Conservation (phyloP, 495 filamentous ascomycete species). For the Trichocladium antarcticum region DNA sequence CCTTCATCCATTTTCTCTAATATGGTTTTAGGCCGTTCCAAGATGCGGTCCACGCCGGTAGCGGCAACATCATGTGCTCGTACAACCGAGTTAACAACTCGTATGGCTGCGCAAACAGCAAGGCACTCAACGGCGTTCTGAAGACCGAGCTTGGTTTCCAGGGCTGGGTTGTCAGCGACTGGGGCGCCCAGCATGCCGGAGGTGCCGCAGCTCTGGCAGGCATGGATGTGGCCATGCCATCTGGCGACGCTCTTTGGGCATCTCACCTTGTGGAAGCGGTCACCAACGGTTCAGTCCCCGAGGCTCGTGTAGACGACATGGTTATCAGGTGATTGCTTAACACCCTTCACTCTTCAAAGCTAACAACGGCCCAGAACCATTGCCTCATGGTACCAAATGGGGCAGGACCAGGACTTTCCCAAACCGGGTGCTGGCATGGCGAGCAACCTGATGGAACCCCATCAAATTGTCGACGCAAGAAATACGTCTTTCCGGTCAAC, state of each 20-base stretch:
- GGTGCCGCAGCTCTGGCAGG: slow-evolving; percentile 44
- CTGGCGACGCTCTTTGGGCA: slow-evolving; percentile 35
- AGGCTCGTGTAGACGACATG: slow-evolving; percentile 44
- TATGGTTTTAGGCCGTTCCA: slow-evolving; percentile 44
- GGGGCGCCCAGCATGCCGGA: slow-evolving; percentile 50
- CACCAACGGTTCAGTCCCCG: slow-evolving; percentile 38
- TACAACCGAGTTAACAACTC: slow-evolving; percentile 58
- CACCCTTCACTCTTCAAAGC: not conserved
- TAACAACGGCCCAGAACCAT: slow-evolving; percentile 38
- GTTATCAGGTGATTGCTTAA: slow-evolving; percentile 27
- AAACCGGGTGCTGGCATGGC: slow-evolving; percentile 35
- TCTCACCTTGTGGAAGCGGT: slow-evolving; percentile 35
- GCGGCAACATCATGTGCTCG: slow-evolving; percentile 56
- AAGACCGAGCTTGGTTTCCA: slow-evolving; percentile 52
- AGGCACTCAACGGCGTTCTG: slow-evolving; percentile 49
- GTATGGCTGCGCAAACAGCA: slow-evolving; percentile 53
- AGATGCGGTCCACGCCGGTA: slow-evolving; percentile 51
- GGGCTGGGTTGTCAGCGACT: slow-evolving; percentile 56
- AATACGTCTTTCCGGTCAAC: slow-evolving; percentile 32
- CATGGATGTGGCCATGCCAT: slow-evolving; percentile 52
- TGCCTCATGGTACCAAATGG: slow-evolving; percentile 46
- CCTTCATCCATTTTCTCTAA: slow-evolving; percentile 23
- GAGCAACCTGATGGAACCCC: slow-evolving; percentile 41
- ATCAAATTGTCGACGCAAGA: slow-evolving; percentile 41
- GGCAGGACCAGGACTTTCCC: slow-evolving; percentile 45